These are phyloP conservation scores for Sporothrix luriei DNA, from an alignment of 2,329 filamentous ascomycete species.

Conservation along the genomic window DNA sequence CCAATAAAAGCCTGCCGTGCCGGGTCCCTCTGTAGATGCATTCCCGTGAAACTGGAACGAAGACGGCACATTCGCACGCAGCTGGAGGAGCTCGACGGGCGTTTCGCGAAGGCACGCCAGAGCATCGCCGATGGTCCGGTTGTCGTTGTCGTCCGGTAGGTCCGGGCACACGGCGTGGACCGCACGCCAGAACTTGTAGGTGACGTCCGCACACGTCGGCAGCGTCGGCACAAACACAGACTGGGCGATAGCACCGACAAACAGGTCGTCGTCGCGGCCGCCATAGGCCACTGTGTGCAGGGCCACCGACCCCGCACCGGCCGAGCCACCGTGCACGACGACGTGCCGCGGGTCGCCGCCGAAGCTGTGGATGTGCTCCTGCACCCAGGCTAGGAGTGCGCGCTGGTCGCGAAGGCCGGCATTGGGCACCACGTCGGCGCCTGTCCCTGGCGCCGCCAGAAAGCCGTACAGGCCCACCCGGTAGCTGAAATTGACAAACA, in stretches of 20 bases:
- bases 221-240: constrained; percentile 56
- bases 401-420: constrained; percentile 66
- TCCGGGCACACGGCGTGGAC: neutral
- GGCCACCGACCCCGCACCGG: constrained; percentile 32
- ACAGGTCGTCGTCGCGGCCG: constrained; percentile 51
- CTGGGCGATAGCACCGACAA: constrained; percentile 51
- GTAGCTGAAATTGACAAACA: constrained; percentile 64
- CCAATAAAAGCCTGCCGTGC: constrained; percentile 50
- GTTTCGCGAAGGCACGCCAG: constrained; percentile 50
- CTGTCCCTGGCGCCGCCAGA: constrained; percentile 47
- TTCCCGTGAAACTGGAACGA: constrained; percentile 41
- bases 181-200: constrained; percentile 35
- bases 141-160: neutral
- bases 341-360: constrained; percentile 36
- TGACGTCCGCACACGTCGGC: constrained; percentile 47
- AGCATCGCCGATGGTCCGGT: neutral
- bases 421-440: constrained; percentile 7
- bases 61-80: constrained; percentile 47
- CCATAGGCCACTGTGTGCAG: constrained; percentile 46
- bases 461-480: constrained; percentile 65
- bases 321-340: constrained; percentile 33
- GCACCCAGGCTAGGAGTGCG: constrained; percentile 62
- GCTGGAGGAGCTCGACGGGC: constrained; percentile 46
- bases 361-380: constrained; percentile 54
- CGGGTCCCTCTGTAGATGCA: constrained; percentile 20